Conservation (phyloP, 768 basidiomycete genomes). For the Sarcodon aspratus region DNA sequence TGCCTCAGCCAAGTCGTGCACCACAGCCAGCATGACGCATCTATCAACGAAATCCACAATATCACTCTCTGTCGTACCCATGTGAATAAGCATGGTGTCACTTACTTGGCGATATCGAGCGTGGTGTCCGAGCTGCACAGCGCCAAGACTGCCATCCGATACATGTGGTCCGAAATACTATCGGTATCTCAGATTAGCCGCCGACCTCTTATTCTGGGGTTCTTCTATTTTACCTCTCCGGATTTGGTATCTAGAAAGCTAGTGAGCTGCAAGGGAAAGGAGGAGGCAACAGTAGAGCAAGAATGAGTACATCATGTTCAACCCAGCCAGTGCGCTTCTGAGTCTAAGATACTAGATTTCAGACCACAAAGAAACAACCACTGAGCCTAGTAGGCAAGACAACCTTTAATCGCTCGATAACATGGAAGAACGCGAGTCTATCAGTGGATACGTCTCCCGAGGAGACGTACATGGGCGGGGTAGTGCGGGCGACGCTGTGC, state of each 20-base stretch:
- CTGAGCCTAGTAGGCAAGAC: not conserved
- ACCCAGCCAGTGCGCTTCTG: slow-evolving; percentile 97
- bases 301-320: slow-evolving; percentile 51
- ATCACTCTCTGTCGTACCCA: not conserved
- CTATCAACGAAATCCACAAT: slow-evolving; percentile 19
- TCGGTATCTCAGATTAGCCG: not conserved
- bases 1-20: slow-evolving; percentile 95
- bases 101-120: slow-evolving; percentile 66
- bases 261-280: not conserved
- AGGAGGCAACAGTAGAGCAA: too few relatives aligned
- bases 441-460: slow-evolving; percentile 48
- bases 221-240: slow-evolving; percentile 56
- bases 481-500: slow-evolving; percentile 22
- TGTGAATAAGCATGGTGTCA: not conserved
- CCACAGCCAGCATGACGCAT: slow-evolving; percentile 82
- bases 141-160: slow-evolving; percentile 89
- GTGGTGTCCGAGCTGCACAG: slow-evolving; percentile 73
- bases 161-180: slow-evolving; percentile 96
- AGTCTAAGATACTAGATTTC: slow-evolving; percentile 36
- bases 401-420: slow-evolving; percentile 85
- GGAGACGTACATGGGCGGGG: slow-evolving; percentile 47
- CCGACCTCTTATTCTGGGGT: not conserved
- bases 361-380: not conserved
- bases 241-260: slow-evolving; percentile 51
- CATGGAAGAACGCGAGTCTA: slow-evolving; percentile 81